Conservation (phyloP, 176 grass and related monocot genomes). For the Tillandsia leiboldiana region DNA sequence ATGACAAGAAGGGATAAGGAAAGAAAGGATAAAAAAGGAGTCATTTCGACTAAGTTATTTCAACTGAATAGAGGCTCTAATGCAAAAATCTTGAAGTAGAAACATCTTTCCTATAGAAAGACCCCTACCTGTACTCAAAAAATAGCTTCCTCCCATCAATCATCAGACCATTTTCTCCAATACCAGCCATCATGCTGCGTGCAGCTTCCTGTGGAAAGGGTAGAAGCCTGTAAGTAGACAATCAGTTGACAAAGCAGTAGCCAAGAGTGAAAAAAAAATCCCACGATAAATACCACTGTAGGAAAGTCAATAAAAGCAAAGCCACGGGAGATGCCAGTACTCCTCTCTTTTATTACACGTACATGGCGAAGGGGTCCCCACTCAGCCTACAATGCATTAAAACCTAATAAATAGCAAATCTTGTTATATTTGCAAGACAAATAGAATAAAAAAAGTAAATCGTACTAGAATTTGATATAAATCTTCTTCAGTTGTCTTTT, state of each 20-base stretch:
- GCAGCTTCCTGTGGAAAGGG: constrained; percentile 71
- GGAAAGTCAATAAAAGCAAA: constrained; percentile 99
- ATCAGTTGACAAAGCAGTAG: constrained; percentile 13
- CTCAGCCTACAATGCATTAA: constrained; percentile 82
- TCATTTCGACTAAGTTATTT: background rate
- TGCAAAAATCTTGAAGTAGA: background rate
- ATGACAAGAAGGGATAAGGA: background rate
- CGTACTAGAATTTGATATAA: constrained; percentile 93
- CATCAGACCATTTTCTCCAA: constrained; percentile 51
- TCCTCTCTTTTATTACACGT: constrained; percentile 90
- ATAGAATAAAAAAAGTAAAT: constrained; percentile 21
- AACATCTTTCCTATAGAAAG: background rate
- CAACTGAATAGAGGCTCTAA: background rate
- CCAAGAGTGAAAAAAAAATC: constrained; percentile 17
- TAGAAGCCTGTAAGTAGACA: constrained; percentile 19
- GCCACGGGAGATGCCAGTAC: constrained; percentile 70
- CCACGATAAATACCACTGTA: constrained; percentile 61
- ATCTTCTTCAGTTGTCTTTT: constrained; percentile 84
- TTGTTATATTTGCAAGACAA: constrained; percentile 15
- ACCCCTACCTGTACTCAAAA: constrained; percentile 71
- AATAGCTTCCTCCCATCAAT: constrained; percentile 87
- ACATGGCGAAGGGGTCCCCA: constrained; percentile 92
- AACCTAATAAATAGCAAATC: constrained; percentile 33
- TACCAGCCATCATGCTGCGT: constrained; percentile 66
- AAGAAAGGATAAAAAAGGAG: background rate